These are phyloP conservation scores for Taxawa tesnikishii DNA, from an alignment of 2,329 filamentous ascomycete genomes.

Conservation along the genomic window DNA sequence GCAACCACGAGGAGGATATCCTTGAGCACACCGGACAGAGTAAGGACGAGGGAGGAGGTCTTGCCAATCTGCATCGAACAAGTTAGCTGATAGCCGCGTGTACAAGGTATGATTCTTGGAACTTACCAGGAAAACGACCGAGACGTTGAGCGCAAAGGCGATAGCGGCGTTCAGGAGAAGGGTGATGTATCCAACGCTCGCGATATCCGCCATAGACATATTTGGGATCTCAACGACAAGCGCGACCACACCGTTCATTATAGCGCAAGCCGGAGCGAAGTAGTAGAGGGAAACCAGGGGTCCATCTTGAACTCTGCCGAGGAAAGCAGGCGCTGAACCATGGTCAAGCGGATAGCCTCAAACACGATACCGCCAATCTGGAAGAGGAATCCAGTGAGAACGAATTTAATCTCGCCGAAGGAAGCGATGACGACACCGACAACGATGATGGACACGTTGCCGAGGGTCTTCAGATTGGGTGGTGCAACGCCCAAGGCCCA, in stretches of 20 bases:
- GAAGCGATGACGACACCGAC: slow-evolving; percentile 90
- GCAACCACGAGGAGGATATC: slow-evolving; percentile 71
- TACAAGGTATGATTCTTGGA: neutral
- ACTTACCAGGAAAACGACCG: slow-evolving; percentile 73
- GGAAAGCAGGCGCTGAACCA: slow-evolving; percentile 74
- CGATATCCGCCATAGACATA: slow-evolving; percentile 56
- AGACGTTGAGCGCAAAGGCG: slow-evolving; percentile 73
- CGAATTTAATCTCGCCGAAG: slow-evolving; percentile 90
- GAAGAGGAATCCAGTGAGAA: slow-evolving; percentile 65
- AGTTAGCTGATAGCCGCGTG: neutral
- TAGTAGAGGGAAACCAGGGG: slow-evolving; percentile 82
- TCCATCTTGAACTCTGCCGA: slow-evolving; percentile 87
- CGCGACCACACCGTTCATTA: slow-evolving; percentile 66
- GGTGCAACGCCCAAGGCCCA: slow-evolving; percentile 79
- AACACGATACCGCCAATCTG: slow-evolving; percentile 69
- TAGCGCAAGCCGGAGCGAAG: slow-evolving; percentile 72
- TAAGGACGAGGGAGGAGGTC: slow-evolving; percentile 75
- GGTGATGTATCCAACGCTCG: slow-evolving; percentile 59
- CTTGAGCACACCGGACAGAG: slow-evolving; percentile 78
- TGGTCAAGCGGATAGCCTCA: slow-evolving; percentile 69
- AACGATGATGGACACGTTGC: slow-evolving; percentile 91
- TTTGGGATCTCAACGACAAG: slow-evolving; percentile 62
- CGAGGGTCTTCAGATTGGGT: slow-evolving; percentile 73
- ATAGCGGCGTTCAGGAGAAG: slow-evolving; percentile 66
- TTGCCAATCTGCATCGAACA: slow-evolving; percentile 80